Percentiles rank a stretch among this genome's conserved stretches.
Evolutionary conservation across 768 basidiomycete species (phyloP).

Genomic region (Kwoniella mangroviensis): DNA sequence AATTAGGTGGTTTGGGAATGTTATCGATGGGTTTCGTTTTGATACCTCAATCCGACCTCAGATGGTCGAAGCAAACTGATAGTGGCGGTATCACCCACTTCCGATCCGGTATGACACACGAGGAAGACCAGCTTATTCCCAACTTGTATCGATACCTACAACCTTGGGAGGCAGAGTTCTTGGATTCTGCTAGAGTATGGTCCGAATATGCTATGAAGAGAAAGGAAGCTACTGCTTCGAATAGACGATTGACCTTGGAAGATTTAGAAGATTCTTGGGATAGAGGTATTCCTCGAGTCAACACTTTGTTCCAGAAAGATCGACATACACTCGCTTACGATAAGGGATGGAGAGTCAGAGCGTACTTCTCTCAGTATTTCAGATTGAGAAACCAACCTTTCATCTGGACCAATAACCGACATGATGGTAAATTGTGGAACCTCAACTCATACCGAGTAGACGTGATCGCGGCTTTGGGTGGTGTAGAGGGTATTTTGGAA

Average conservation of each 20-base stretch:
- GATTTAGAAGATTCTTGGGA: conserved; percentile 99
- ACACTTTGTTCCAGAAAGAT: conserved; percentile 98
- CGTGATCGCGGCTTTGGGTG: conserved; percentile 80
- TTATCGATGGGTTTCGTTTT: conserved; percentile 99
- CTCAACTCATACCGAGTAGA: conserved; percentile 98
- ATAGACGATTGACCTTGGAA: conserved; percentile 92
- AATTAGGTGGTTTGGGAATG: conserved; percentile 97
- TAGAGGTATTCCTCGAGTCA: conserved; percentile 88
- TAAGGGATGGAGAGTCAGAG: conserved; percentile 97
- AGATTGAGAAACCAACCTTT: conserved; percentile 77
- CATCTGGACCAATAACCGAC: conserved; percentile 99
- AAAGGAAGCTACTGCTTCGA: conserved; percentile 99
- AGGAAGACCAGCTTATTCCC: conserved; percentile 71
- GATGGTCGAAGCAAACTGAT: conserved; percentile 98
- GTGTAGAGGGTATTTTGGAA: conserved; percentile 71
- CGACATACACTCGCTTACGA: conserved; percentile 97
- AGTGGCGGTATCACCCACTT: conserved; percentile 97
- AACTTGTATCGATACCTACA: conserved; percentile 96
- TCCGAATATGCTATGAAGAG: conserved; percentile 99
- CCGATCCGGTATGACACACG: conserved; percentile 96
- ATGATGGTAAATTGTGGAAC: conserved; percentile 95
- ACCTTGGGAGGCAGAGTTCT: conserved; percentile 96
- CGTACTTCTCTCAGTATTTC: conserved; percentile 98
- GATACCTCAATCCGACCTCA: conserved; percentile 94
- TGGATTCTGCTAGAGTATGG: conserved; percentile 99